Percentiles rank a stretch among this genome's conserved stretches.
phyloP scores from a whole-genome alignment of 2,329 filamentous ascomycete species.

The Cytospora chrysosperma region DNA sequence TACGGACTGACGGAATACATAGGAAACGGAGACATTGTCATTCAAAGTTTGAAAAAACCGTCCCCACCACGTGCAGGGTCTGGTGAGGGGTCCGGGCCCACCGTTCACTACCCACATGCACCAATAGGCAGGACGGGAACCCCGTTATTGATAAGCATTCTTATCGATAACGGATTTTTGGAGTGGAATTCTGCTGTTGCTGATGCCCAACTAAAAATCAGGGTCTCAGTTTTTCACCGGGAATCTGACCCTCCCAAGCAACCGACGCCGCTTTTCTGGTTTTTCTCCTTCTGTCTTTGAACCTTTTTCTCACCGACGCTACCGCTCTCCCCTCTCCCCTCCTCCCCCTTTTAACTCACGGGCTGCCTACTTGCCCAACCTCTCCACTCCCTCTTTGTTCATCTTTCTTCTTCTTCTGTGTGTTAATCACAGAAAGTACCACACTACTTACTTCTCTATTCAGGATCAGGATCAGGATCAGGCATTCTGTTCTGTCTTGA shows the following conservation, averaged over 20 bases:
- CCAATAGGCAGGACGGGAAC: not conserved
- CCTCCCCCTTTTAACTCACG: not conserved
- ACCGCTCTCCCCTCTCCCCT: not conserved
- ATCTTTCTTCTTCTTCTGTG: not conserved
- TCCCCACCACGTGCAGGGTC: too few species aligned
- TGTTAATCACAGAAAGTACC: not conserved
- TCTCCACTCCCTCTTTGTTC: conserved; percentile 22
- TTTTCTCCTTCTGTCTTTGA: not conserved
- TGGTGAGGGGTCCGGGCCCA: not conserved
- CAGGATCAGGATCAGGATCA: not conserved
- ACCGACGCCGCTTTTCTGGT: not conserved
- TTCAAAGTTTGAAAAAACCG: not conserved
- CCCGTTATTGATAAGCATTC: not conserved
- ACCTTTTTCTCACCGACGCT: not conserved
- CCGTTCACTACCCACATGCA: not conserved
- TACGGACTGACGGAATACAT: too few species aligned
- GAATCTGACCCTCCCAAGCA: not conserved
- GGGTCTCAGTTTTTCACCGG: not conserved
- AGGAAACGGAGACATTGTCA: not conserved
- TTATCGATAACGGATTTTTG: not conserved
- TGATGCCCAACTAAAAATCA: not conserved
- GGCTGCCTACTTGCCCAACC: conserved; percentile 10
- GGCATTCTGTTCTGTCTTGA: conserved; percentile 20
- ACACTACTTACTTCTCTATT: conserved; percentile 1
- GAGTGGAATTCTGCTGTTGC: not conserved